Base-by-base conservation (phyloP, 1,284 basidiomycete genomes). In the Phellopilus nigrolimitatus region DNA sequence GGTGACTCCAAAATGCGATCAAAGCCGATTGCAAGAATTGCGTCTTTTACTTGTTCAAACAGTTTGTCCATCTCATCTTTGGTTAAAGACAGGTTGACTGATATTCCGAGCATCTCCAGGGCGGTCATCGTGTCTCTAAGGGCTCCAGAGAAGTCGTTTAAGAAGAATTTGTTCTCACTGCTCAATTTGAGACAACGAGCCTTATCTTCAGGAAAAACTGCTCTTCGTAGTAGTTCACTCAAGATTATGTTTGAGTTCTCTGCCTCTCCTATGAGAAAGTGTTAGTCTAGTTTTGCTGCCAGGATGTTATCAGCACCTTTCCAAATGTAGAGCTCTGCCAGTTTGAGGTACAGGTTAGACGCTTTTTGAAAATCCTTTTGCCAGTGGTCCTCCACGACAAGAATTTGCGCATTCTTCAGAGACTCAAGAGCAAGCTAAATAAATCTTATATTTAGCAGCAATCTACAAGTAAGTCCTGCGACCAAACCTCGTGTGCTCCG, bases 31-130 rank as follows among this genome's bases (percentile, higher is more conserved):
- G 80, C 78, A 42, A 85, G 65, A 41, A 86, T 81, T 62, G 83
- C 79, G 58, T 81, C 80, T 63, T 82, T 83, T 49, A 85, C 79
- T 60, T 77, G 71, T 54, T 84, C 79, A 60, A 84, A 85, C 73
- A 82, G 75, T 10, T 63, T 56, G 60, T 82, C 77, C 19, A 77
- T 79, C 55, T 82, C 76, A 42, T 71, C 67, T 21, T 70, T 64
- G 2, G 75, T 75, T 2, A 81, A 80, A 0, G 73, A 61, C 2
- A 75, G 60, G 55, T 79, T 75, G 27, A 86, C 66, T 25, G 80
- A 78, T 7, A 85, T 72, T 1, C 80, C 80, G n/a, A 87, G 70
- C 1, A 78, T 63, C 54, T 74, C 75, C 21, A 87, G 68, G 10
- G 81, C 84, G n/a, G 67, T 57, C 7, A 84, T 65, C 0, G 76